Evolutionary conservation across 2,329 filamentous ascomycete species (phyloP).

Genomic region (Cercospora sp.): DNA sequence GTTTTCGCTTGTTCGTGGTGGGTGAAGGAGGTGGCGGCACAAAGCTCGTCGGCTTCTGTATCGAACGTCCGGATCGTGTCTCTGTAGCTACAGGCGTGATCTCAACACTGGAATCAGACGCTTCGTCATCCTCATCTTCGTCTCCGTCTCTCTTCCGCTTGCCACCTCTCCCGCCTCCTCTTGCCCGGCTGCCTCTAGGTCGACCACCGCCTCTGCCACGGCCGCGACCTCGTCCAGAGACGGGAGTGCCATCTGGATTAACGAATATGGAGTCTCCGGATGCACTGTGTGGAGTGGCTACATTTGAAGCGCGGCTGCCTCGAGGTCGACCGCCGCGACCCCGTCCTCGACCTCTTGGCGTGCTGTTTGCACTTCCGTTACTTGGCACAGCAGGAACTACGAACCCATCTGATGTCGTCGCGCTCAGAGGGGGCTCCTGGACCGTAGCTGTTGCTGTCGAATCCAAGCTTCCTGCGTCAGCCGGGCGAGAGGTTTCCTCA

Average conservation of each 20-base stretch:
- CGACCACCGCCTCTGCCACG: conserved; percentile 38
- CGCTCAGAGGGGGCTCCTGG: background rate
- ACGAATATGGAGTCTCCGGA: background rate
- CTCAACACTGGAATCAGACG: conserved; percentile 39
- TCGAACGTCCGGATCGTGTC: conserved; percentile 73
- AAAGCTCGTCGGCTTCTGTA: conserved; percentile 65
- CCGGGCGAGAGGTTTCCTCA: background rate
- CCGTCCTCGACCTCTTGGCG: conserved; percentile 35
- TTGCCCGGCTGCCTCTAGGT: conserved; percentile 39
- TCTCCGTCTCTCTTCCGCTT: conserved; percentile 41
- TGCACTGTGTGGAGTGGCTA: background rate
- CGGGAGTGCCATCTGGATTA: conserved; percentile 12
- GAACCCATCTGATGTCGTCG: conserved; percentile 41
- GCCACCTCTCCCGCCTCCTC: conserved; percentile 38
- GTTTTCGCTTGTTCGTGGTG: conserved; percentile 55
- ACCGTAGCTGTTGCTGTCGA: background rate
- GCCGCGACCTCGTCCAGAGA: conserved; percentile 28
- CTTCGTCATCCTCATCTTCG: conserved; percentile 38
- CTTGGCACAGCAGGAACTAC: conserved; percentile 36
- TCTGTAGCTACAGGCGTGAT: conserved; percentile 61
- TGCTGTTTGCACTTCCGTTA: conserved; percentile 17
- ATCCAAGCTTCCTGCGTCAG: background rate
- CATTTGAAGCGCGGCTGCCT: conserved; percentile 8
- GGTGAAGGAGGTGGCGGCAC: conserved; percentile 57
- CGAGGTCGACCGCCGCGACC: conserved; percentile 25